phyloP scores from a whole-genome alignment of 2,329 filamentous ascomycete species.

The Torrubiella hemipterigena region DNA sequence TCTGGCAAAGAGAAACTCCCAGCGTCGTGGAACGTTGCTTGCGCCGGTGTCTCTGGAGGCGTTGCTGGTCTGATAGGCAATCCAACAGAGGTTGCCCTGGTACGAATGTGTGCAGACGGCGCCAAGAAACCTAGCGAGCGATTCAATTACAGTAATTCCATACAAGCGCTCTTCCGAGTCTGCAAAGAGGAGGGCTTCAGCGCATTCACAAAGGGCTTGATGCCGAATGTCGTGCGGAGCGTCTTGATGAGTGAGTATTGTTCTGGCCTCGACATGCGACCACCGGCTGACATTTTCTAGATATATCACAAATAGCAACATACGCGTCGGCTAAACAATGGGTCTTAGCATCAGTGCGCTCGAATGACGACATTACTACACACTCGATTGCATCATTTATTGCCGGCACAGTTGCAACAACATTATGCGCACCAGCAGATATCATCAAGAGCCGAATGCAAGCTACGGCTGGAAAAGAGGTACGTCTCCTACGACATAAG shows the following conservation, averaged over 20 bases:
- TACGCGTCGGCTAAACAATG: constrained; percentile 22
- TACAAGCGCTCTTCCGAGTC: constrained; percentile 20
- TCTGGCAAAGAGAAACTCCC: constrained; percentile 19
- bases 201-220: constrained; percentile 24
- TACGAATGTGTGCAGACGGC: constrained; percentile 33
- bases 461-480: constrained; percentile 14
- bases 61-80: constrained; percentile 32
- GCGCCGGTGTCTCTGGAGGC: constrained; percentile 26
- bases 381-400: constrained; percentile 26
- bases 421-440: constrained; percentile 30
- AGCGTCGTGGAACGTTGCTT: constrained; percentile 20
- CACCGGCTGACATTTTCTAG: constrained; percentile 13
- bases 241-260: constrained; percentile 28
- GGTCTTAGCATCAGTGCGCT: constrained; percentile 13
- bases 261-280: not conserved
- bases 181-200: constrained; percentile 24
- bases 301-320: constrained; percentile 31
- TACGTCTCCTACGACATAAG: constrained; percentile 1
- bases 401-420: constrained; percentile 33
- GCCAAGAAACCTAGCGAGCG: constrained; percentile 22
- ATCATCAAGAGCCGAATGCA: constrained; percentile 32
- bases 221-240: constrained; percentile 27
- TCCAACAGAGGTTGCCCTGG: constrained; percentile 29
- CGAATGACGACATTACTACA: constrained; percentile 26
- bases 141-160: constrained; percentile 25